Percentiles rank a stretch among this genome's conserved stretches.
Evolutionary conservation across 345 rosid genomes (phyloP).

Genomic region (Eucalyptus pauciflora): DNA sequence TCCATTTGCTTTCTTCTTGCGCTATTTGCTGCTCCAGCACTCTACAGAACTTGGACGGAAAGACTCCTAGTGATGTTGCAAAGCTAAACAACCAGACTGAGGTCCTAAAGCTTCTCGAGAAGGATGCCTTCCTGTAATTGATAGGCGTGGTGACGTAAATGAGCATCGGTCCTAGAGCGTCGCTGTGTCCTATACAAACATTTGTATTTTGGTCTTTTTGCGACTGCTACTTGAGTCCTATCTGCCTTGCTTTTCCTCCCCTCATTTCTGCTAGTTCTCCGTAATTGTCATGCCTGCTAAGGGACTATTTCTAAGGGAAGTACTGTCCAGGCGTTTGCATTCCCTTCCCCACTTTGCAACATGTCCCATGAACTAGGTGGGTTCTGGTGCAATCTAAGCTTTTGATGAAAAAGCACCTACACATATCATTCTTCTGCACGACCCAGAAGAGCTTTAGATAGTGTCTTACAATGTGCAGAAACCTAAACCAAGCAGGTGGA

Average conservation of each 20-base stretch:
- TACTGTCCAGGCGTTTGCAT: not conserved
- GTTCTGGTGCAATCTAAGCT: not conserved
- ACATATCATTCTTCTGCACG: not conserved
- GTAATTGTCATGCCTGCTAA: not conserved
- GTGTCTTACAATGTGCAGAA: not conserved
- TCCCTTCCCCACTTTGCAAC: not conserved
- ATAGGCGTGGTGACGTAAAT: not conserved
- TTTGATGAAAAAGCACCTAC: not conserved
- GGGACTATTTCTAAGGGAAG: not conserved
- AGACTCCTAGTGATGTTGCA: conserved; percentile 97
- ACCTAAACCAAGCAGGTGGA: not conserved
- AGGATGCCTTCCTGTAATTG: conserved; percentile 80
- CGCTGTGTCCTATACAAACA: not conserved
- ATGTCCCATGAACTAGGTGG: not conserved
- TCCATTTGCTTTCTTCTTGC: not conserved
- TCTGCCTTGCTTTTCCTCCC: not conserved
- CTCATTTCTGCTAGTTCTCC: not conserved
- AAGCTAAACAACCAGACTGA: conserved; percentile 89
- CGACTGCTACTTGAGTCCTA: not conserved
- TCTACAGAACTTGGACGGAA: conserved; percentile 87
- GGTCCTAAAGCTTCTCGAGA: conserved; percentile 89
- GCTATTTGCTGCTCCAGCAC: conserved; percentile 32
- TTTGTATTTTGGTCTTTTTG: not conserved
- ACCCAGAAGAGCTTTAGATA: not conserved
- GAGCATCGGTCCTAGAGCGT: not conserved